These are phyloP conservation scores for Podaxis sp. DNA, from an alignment of 768 basidiomycete genomes.

Conservation along the genomic window DNA sequence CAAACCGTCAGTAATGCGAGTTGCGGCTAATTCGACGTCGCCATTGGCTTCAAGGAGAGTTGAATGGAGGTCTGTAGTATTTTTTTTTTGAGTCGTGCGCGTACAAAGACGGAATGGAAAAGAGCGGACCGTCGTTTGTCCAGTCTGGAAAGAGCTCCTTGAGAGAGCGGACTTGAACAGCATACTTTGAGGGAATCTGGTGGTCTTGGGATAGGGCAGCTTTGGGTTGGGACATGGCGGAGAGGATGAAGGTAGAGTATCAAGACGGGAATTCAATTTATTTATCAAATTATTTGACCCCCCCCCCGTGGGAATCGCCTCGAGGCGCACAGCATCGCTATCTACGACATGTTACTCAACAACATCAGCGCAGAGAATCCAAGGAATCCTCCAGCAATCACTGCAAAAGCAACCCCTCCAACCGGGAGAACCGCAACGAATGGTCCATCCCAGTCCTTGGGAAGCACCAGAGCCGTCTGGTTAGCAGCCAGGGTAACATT, in stretches of 20 bases:
- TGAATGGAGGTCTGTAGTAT: slow-evolving; percentile 59
- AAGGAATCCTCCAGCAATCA: slow-evolving; percentile 44
- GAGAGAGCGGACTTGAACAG: slow-evolving; percentile 53
- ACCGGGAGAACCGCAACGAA: slow-evolving; percentile 45
- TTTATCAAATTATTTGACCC: slow-evolving; percentile 7
- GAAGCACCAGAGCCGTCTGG: slow-evolving; percentile 42
- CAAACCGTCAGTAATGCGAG: slow-evolving; percentile 76
- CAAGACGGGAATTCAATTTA: slow-evolving; percentile 30
- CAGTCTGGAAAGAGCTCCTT: slow-evolving; percentile 72
- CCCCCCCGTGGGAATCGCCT: slow-evolving; percentile 28
- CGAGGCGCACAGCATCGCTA: slow-evolving; percentile 9
- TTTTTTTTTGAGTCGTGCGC: slow-evolving; percentile 1
- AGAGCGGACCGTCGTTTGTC: slow-evolving; percentile 62
- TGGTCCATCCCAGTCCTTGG: slow-evolving; percentile 63
- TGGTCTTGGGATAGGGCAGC: slow-evolving; percentile 40
- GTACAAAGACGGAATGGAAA: slow-evolving; percentile 19
- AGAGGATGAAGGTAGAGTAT: slow-evolving; percentile 20
- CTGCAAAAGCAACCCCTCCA: slow-evolving; percentile 43
- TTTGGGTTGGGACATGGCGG: slow-evolving; percentile 56
- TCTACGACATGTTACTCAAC: slow-evolving; percentile 51
- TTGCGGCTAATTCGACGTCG: slow-evolving; percentile 67
- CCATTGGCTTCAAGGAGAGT: slow-evolving; percentile 68
- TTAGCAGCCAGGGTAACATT: slow-evolving; percentile 39
- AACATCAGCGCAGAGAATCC: slow-evolving; percentile 49
- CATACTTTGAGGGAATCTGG: background rate